These are phyloP conservation scores for Cercophora scortea DNA, from an alignment of 495 filamentous ascomycete genomes.

Conservation along the genomic window DNA sequence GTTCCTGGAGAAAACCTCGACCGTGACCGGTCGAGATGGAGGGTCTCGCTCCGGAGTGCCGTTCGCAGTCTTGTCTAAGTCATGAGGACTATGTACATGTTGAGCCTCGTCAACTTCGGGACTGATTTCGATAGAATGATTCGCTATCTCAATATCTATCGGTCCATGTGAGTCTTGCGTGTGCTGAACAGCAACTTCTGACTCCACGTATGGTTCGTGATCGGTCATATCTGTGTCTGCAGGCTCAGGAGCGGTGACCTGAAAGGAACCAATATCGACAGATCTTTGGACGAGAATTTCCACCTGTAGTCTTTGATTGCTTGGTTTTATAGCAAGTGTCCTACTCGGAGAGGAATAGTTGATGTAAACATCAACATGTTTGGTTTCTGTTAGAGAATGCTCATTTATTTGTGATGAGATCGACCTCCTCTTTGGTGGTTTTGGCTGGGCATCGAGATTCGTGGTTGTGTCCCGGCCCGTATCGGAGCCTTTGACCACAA, in stretches of 20 bases:
- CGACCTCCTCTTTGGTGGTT: too few relatives aligned
- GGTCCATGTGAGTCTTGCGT: too few relatives aligned
- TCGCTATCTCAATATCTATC: too few relatives aligned
- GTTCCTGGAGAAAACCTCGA: conserved; percentile 22
- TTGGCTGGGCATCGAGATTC: too few relatives aligned
- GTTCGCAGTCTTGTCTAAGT: neutral
- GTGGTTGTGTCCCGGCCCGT: too few relatives aligned
- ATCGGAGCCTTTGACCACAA: too few relatives aligned
- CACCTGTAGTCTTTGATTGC: conserved; percentile 17
- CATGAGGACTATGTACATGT: neutral
- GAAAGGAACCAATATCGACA: conserved; percentile 6
- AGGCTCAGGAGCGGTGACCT: conserved; percentile 7
- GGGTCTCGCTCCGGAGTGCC: neutral
- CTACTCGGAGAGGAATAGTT: neutral
- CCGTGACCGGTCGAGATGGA: neutral
- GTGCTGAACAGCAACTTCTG: neutral
- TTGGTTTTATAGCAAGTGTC: conserved; percentile 12
- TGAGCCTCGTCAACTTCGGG: neutral
- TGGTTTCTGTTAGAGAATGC: neutral
- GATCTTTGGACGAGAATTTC: conserved; percentile 9
- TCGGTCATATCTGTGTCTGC: neutral
- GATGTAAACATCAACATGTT: conserved; percentile 5
- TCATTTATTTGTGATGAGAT: too few relatives aligned
- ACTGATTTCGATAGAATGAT: neutral
- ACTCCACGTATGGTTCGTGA: neutral